A percentile compares a stretch with the other conserved stretches of the same genome.
phyloP scores from a whole-genome alignment of 179 eudicot genomes.

The Spergularia azorica region DNA sequence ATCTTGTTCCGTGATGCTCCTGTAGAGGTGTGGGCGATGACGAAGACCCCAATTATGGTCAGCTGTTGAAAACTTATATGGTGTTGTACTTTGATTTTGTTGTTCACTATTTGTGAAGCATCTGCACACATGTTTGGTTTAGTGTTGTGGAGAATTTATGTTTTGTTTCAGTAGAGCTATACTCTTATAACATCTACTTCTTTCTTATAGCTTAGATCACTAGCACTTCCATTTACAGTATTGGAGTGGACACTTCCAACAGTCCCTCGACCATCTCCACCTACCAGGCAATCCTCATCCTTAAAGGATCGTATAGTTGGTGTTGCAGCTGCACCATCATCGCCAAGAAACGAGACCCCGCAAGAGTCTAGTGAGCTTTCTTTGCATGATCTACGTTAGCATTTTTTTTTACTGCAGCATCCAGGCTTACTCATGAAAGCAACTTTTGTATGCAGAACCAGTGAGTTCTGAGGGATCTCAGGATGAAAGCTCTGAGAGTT shows the following conservation, averaged over 20 bases:
- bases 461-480: constrained; percentile 70
- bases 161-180: constrained; percentile 18
- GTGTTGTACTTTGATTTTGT: background rate
- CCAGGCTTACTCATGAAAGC: constrained; percentile 21
- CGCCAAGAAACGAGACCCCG: constrained; percentile 48
- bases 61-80: constrained; percentile 30
- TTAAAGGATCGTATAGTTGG: constrained; percentile 56
- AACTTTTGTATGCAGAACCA: constrained; percentile 50
- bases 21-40: constrained; percentile 99
- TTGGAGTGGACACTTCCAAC: constrained; percentile 99
- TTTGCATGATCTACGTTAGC: background rate
- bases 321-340: constrained; percentile 49
- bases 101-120: background rate
- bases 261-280: constrained; percentile 74
- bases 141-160: background rate
- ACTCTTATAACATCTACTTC: constrained; percentile 29
- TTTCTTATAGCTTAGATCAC: constrained; percentile 87
- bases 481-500: constrained; percentile 88
- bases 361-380: constrained; percentile 67
- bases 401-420: background rate
- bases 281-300: constrained; percentile 58
- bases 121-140: constrained; percentile 2
- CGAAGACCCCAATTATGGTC: constrained; percentile 98
- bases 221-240: constrained; percentile 99
- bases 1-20: constrained; percentile 98